Evolutionary conservation across 108 stramenopile genomes (phyloP).

Genomic region (Discostella pseudostelligera): DNA sequence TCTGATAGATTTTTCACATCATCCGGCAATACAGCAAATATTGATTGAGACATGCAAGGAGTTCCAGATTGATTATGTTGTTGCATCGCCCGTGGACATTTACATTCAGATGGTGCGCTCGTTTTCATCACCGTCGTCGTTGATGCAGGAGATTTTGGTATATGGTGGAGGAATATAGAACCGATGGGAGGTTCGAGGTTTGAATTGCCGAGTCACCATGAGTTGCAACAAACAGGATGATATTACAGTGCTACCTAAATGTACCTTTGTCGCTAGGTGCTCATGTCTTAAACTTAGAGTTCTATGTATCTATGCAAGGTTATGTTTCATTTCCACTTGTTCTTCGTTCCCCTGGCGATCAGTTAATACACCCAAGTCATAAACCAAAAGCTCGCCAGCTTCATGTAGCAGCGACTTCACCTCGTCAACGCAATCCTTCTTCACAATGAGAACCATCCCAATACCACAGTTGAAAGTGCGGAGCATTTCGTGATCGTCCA

Average conservation of each 20-base stretch:
- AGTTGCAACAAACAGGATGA: too few relatives aligned
- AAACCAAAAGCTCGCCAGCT: slow-evolving; percentile 73
- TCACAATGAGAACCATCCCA: slow-evolving; percentile 95
- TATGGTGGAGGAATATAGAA: slow-evolving; percentile 10
- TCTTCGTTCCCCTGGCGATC: slow-evolving; percentile 48
- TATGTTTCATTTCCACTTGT: slow-evolving; percentile 56
- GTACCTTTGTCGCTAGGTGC: too few relatives aligned
- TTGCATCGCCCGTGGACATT: slow-evolving; percentile 5
- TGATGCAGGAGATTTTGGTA: slow-evolving; percentile 7
- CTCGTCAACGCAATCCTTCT: slow-evolving; percentile 61
- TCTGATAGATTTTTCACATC: slow-evolving; percentile 19
- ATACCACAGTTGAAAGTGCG: slow-evolving; percentile 97
- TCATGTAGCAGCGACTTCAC: slow-evolving; percentile 63
- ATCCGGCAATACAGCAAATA: slow-evolving; percentile 18
- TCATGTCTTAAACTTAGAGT: too few relatives aligned
- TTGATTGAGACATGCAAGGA: slow-evolving; percentile 25
- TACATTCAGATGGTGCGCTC: slow-evolving; percentile 20
- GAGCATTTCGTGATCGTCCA: slow-evolving; percentile 91
- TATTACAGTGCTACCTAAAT: too few relatives aligned
- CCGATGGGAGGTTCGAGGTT: neutral
- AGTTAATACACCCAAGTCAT: slow-evolving; percentile 70
- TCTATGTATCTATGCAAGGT: slow-evolving; percentile 37
- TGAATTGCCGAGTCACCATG: too few relatives aligned
- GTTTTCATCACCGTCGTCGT: slow-evolving; percentile 4
- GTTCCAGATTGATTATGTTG: slow-evolving; percentile 14